phyloP scores from a whole-genome alignment of 495 filamentous ascomycete genomes.

The Glonium stellatum region DNA sequence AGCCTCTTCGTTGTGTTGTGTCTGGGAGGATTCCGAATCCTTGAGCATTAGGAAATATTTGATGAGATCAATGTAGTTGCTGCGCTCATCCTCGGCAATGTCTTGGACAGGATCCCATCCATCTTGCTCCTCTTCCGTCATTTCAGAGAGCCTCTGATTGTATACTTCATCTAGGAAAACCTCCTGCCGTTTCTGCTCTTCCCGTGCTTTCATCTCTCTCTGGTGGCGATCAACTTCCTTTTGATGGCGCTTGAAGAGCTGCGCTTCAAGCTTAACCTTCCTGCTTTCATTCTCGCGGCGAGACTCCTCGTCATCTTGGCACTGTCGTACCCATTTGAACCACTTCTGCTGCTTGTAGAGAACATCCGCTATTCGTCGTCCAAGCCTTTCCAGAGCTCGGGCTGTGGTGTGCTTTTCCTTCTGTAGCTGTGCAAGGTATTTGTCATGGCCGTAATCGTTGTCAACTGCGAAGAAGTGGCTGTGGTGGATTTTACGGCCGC shows the following conservation, averaged over 20 bases:
- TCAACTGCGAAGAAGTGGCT: conserved; percentile 46
- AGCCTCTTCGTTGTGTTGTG: conserved; percentile 7
- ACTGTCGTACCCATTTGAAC: conserved; percentile 43
- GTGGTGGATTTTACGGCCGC: conserved; percentile 48
- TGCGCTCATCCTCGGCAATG: conserved; percentile 42
- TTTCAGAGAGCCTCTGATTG: conserved; percentile 37
- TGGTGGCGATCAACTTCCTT: conserved; percentile 38
- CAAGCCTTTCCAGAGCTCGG: conserved; percentile 42
- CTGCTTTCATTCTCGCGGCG: conserved; percentile 47
- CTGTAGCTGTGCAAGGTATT: conserved; percentile 43
- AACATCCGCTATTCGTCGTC: conserved; percentile 42
- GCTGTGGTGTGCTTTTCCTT: conserved; percentile 37
- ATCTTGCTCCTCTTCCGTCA: conserved; percentile 31
- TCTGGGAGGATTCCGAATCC: conserved; percentile 6
- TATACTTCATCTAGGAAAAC: conserved; percentile 43
- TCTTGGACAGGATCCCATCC: conserved; percentile 51
- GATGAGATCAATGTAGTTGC: conserved; percentile 40
- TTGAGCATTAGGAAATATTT: conserved; percentile 43
- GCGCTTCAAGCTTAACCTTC: conserved; percentile 46
- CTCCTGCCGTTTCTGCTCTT: conserved; percentile 41
- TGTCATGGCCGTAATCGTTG: conserved; percentile 35
- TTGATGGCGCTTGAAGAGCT: conserved; percentile 44
- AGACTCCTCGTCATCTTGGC: conserved; percentile 43
- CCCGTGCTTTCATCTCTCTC: conserved; percentile 34
- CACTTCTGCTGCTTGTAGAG: conserved; percentile 45